Evolutionary conservation across 805 yeast species (phyloP).

Genomic region (Barnettozyma salicaria): DNA sequence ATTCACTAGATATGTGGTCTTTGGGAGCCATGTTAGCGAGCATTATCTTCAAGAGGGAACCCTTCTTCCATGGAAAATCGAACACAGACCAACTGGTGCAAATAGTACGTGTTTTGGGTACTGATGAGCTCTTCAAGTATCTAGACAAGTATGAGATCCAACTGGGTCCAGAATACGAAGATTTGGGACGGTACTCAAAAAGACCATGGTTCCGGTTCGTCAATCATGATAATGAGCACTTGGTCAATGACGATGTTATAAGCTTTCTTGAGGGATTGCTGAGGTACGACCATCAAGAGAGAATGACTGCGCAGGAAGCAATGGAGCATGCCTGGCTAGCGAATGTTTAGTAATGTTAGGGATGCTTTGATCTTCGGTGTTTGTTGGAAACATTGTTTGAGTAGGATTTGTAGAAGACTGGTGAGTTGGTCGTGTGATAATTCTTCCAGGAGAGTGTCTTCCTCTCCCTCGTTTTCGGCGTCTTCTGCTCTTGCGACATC

Average conservation of each 20-base stretch:
- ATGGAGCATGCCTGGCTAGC: conserved; percentile 68
- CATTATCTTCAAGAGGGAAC: conserved; percentile 82
- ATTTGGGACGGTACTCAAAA: conserved; percentile 58
- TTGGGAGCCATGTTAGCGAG: conserved; percentile 89
- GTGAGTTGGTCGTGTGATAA: too few relatives aligned
- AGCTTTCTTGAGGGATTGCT: conserved; percentile 70
- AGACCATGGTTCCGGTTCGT: conserved; percentile 63
- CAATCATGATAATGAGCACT: conserved; percentile 45
- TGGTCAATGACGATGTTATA: conserved; percentile 49
- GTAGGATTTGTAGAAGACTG: neutral
- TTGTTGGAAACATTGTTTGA: neutral
- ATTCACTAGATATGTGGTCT: conserved; percentile 86
- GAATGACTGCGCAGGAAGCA: conserved; percentile 86
- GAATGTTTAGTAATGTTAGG: conserved; percentile 21
- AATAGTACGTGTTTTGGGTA: conserved; percentile 82
- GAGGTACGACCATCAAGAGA: conserved; percentile 80
- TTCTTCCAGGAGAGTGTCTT: too few relatives aligned
- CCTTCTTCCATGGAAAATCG: conserved; percentile 87
- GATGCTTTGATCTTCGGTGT: conserved; percentile 3
- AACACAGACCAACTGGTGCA: conserved; percentile 89
- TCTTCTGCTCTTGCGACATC: neutral
- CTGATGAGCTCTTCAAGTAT: conserved; percentile 65
- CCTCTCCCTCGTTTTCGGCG: too few relatives aligned
- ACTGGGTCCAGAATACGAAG: conserved; percentile 75
- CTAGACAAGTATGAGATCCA: conserved; percentile 61